Evolutionary conservation across 495 filamentous ascomycete species (phyloP), one percentile per base, ranked within the genome.

Genomic region (Aspergillus olivimuriae): DNA sequence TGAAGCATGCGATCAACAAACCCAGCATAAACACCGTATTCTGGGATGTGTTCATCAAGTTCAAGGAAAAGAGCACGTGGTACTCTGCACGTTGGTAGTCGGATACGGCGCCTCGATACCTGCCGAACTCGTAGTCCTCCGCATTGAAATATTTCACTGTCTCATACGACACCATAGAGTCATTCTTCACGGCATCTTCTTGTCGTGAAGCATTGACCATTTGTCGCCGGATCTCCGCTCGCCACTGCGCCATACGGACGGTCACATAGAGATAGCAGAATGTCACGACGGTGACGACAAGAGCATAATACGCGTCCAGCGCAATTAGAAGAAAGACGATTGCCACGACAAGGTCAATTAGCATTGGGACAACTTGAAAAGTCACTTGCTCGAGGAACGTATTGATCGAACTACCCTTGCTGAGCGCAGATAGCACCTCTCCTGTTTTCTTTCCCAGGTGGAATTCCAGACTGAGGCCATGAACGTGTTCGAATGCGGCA

Each of bases 61-160:
- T 92, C 46, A 96, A 76, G 37, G 90, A 94, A 51, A 87, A 80
- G 7, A 88, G 73, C 19, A 96, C 89, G 49, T 85, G 81, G 58
- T 92, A 90, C 65, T 96, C 92, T 34, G 87, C 86, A 41, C 65
- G 71, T 61, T 98, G 94, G 63, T 81, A 96, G 41, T 83, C 83
- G 20, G 73, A 66, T 16, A 98, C 87, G 3, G 91, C 88, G 2
- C 72, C 61, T 14, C 87, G 76, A 55, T 91, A 95, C 7, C 94
- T 82, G 28, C 81, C 77, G 61, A 95, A 96, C 55, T 98, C 92
- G 61, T 90, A 95, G 5, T 80, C 73, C 58, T 98, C 92, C 2
- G 92, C 91, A 56, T 96, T 96, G 75, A 98, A 98, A 58, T 97
- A 97, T 61, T 98, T 97, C 55, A 98, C 92, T 18, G 92, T 97